Base-by-base conservation (phyloP, 768 basidiomycete species). In the Chalciporus pseudorubinellus region DNA sequence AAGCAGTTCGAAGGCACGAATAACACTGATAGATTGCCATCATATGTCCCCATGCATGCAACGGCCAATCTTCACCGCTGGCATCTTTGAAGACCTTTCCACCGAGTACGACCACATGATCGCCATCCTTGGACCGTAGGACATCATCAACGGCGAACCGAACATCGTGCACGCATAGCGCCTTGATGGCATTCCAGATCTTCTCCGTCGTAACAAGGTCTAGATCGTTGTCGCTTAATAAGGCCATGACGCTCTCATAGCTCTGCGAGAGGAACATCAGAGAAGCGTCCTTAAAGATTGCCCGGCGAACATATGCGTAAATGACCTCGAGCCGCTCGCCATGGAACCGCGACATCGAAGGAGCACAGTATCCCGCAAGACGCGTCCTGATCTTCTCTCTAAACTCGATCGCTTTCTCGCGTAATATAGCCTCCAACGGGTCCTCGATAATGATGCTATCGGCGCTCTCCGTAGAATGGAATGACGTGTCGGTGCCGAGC, bases 201-300 rank as follows among this genome's bases (percentile, higher is more conserved):
- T 64, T 72, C 54, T 72, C 70, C 31, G 68, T 57, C 3, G 62
- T 68, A 11, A 46, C 39, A 29, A 70, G 49, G 41, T 72, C 71
- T 26, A 73, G 58, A 12, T 57, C 49, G 12, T 60, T 29, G 39
- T 70, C 69, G 41, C 44, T 62, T 36, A 74, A 54, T 46, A 74
- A 51, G 12, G 58, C 56, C 55, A 53, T 52, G 39, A 67, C 69
- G 40, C 56, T 59, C 12, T 56, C 50, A 44, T 74, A 73, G 50
- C 55, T 66, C 47, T 72, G 70, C 3, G 72, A 64, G 33, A 68
- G 58, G 42, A 72, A 61, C 65, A 72, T 71, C n/a, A 74, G 67
- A 20, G 65, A 63, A 43, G 69, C 57, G 49, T 74, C 70, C 24
- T 62, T 69, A 52, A 66, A 72, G 26, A 74, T 60, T 19, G 65